These are phyloP conservation scores for Platanthera guangdongensis DNA, from an alignment of 106 monocot genomes.

Conservation along the genomic window DNA sequence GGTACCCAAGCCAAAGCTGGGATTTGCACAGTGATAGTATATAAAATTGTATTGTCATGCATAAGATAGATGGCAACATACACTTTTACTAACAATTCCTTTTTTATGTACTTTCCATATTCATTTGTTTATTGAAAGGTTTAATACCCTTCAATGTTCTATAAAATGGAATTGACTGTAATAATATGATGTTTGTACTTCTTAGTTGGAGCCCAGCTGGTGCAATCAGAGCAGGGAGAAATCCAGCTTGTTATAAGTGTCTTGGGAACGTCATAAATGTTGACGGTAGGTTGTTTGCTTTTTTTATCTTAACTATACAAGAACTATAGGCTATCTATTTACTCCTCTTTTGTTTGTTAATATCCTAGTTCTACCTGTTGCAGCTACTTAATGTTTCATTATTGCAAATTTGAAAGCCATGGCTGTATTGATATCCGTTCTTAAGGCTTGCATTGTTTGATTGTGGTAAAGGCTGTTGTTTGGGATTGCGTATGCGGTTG, in stretches of 20 bases:
- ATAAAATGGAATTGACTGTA: neutral
- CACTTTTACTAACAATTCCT: neutral
- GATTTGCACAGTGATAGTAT: neutral
- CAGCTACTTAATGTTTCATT: no score
- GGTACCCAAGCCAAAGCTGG: neutral
- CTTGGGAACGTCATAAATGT: slow-evolving; percentile 55
- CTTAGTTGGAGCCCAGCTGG: slow-evolving; percentile 97
- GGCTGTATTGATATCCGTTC: no score
- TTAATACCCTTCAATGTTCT: neutral
- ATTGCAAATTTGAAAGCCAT: no score
- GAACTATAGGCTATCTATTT: neutral
- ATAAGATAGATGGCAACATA: neutral
- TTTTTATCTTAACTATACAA: neutral
- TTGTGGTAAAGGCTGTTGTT: no score
- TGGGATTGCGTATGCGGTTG: no score
- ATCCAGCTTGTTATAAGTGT: slow-evolving; percentile 69
- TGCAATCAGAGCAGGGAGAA: slow-evolving; percentile 71
- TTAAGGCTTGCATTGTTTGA: neutral
- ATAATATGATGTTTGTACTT: slow-evolving; percentile 11
- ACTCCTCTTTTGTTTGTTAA: no score
- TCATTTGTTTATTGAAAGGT: neutral
- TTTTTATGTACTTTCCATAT: neutral
- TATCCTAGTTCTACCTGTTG: no score
- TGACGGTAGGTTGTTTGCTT: slow-evolving; percentile 47
- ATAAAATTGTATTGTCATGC: neutral